Evolutionary conservation across 2,329 filamentous ascomycete genomes (phyloP).

Genomic region (Hypoxylon sp.): DNA sequence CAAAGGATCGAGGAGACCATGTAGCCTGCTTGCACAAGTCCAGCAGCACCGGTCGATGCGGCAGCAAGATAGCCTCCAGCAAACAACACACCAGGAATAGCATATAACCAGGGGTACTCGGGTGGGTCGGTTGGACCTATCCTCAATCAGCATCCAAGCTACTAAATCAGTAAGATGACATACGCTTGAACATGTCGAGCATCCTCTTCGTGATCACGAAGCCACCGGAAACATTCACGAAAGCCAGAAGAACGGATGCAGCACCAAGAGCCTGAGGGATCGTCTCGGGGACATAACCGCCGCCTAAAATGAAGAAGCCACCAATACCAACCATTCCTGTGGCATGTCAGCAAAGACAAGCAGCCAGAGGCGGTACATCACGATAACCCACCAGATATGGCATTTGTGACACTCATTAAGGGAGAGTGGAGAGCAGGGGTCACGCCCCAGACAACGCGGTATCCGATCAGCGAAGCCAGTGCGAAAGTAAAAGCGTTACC

Average conservation of each 20-base stretch:
- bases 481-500: conserved; percentile 87
- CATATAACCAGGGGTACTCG: conserved; percentile 90
- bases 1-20: conserved; percentile 86
- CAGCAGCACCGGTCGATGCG: conserved; percentile 83
- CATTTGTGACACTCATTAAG: conserved; percentile 93
- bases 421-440: conserved; percentile 86
- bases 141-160: conserved; percentile 47
- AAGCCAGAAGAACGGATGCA: conserved; percentile 83
- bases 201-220: conserved; percentile 94
- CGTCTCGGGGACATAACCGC: conserved; percentile 81
- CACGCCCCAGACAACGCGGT: conserved; percentile 90
- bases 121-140: conserved; percentile 82
- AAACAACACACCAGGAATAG: conserved; percentile 80
- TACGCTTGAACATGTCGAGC: conserved; percentile 89
- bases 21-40: conserved; percentile 88
- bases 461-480: conserved; percentile 86
- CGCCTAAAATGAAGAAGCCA: conserved; percentile 89
- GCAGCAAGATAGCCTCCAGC: conserved; percentile 85
- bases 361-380: too few relatives aligned
- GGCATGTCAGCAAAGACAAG: conserved; percentile 38
- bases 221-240: conserved; percentile 88
- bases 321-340: conserved; percentile 86
- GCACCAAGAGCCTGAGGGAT: conserved; percentile 84
- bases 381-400: conserved; percentile 86
- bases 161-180: conserved; percentile 43